Evolutionary conservation across 495 filamentous ascomycete genomes (phyloP).

Genomic region (Trichoderma gamsii): DNA sequence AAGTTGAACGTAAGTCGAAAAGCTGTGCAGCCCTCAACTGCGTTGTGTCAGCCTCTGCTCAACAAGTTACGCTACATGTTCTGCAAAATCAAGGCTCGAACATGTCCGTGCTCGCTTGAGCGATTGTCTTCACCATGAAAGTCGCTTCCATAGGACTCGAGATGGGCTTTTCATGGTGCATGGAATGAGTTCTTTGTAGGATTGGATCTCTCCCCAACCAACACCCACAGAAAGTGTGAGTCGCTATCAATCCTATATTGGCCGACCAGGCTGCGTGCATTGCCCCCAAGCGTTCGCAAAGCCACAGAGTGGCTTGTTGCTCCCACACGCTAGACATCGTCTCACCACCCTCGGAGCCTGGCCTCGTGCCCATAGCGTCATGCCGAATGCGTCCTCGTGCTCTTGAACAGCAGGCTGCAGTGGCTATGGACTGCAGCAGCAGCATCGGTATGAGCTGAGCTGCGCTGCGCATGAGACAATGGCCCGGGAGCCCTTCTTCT

Average conservation of each 20-base stretch:
- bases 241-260: too few relatives aligned
- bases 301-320: conserved; percentile 4
- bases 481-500: neutral
- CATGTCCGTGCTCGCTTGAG: too few relatives aligned
- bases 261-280: neutral
- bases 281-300: conserved; percentile 1
- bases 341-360: conserved; percentile 8
- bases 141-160: too few relatives aligned
- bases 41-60: too few relatives aligned
- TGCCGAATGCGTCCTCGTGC: conserved; percentile 13
- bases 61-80: too few relatives aligned
- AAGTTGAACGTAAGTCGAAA: too few relatives aligned
- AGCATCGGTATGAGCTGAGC: conserved; percentile 3
- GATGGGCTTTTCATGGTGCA: too few relatives aligned
- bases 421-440: neutral
- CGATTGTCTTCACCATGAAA: too few relatives aligned
- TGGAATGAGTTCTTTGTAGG: neutral
- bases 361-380: conserved; percentile 14
- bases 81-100: too few relatives aligned
- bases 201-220: neutral
- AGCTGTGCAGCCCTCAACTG: too few relatives aligned
- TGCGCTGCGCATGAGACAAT: neutral
- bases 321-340: conserved; percentile 6
- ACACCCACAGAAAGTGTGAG: neutral
- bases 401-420: conserved; percentile 1